Conservation (phyloP, 176 grass and related monocot genomes). For the Dendrocalamus sinicus region DNA sequence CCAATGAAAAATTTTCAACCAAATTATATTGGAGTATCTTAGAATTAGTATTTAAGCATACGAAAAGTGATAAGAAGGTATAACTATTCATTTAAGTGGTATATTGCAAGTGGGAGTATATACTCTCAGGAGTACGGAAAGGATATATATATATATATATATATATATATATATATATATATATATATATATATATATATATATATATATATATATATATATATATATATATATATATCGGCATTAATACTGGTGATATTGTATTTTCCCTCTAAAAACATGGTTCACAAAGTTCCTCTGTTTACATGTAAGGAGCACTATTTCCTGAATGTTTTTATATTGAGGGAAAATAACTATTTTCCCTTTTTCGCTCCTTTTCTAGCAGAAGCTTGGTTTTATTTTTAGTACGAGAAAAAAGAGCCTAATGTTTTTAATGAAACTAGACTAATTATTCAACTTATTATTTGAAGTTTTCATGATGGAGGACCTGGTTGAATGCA, state of each 20-base stretch:
- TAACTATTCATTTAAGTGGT: too few relatives aligned
- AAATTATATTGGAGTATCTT: too few relatives aligned
- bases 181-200: neutral
- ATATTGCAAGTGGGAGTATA: too few relatives aligned
- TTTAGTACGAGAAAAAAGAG: conserved; percentile 13
- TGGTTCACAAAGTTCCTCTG: conserved; percentile 1
- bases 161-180: neutral
- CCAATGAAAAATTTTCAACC: too few relatives aligned
- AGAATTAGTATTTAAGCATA: too few relatives aligned
- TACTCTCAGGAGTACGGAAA: too few relatives aligned
- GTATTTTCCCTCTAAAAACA: neutral
- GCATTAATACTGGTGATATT: conserved; percentile 10
- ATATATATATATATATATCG: neutral
- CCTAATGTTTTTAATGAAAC: conserved; percentile 9
- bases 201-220: too few relatives aligned
- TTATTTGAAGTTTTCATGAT: neutral
- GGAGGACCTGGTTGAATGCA: neutral
- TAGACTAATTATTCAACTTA: neutral
- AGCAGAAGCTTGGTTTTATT: conserved; percentile 17
- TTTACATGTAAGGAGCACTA: neutral
- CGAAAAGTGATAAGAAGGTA: too few relatives aligned
- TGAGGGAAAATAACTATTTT: neutral
- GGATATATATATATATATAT: too few relatives aligned
- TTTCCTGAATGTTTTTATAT: neutral
- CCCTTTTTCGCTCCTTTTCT: neutral